A percentile compares a stretch with the other conserved stretches of the same genome.
phyloP scores from a whole-genome alignment of 2,329 filamentous ascomycete genomes.

The Penicillium sclerotigenum region DNA sequence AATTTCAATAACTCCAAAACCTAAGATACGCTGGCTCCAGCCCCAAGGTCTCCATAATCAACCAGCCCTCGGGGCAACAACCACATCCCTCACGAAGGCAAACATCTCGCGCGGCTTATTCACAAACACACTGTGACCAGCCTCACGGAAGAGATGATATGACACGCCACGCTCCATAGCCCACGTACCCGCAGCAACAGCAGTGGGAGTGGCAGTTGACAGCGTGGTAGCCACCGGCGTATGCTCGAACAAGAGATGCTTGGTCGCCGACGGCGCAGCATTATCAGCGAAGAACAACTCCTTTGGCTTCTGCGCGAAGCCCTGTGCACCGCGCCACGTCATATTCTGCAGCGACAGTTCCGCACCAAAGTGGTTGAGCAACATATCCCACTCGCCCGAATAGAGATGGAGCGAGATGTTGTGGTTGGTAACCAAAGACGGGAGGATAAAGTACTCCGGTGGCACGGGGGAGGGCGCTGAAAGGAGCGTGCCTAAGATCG shows the following conservation, averaged over 20 bases:
- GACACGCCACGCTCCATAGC: slow-evolving; percentile 34
- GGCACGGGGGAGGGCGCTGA: slow-evolving; percentile 22
- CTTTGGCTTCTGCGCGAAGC: slow-evolving; percentile 31
- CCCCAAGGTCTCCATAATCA: neutral
- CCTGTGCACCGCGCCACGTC: slow-evolving; percentile 40
- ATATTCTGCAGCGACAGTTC: slow-evolving; percentile 41
- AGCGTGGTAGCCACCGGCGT: neutral
- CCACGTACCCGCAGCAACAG: slow-evolving; percentile 30
- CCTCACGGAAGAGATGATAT: slow-evolving; percentile 37
- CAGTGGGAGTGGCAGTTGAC: neutral
- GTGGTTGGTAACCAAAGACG: slow-evolving; percentile 30
- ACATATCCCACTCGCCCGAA: slow-evolving; percentile 38
- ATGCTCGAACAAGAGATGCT: neutral
- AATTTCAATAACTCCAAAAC: neutral
- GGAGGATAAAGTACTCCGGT: slow-evolving; percentile 35
- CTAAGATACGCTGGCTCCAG: neutral
- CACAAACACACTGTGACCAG: slow-evolving; percentile 35
- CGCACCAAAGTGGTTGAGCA: slow-evolving; percentile 39
- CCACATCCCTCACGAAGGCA: slow-evolving; percentile 37
- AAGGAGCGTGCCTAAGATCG: slow-evolving; percentile 28
- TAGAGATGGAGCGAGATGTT: slow-evolving; percentile 38
- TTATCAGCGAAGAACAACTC: slow-evolving; percentile 27
- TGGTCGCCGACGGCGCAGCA: slow-evolving; percentile 13
- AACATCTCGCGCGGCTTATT: slow-evolving; percentile 36
- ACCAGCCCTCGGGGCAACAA: slow-evolving; percentile 19